Conservation (phyloP, 176 grass and related monocot species). For the barley (Hordeum vulgare) region MorexV3_pseudomolecules_assembly NC_058519.1:552403249-552403748, state of each 20-base stretch:
- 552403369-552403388: background rate
- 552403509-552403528: background rate
- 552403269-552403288: background rate
- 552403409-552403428: background rate
- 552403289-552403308: no score
- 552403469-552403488: background rate
- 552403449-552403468: background rate
- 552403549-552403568: background rate
- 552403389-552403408: background rate
- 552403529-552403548: background rate
- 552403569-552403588: conserved; percentile 54
- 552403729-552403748: background rate
- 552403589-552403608: background rate
- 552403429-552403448: background rate
- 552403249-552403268: background rate
- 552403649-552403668: conserved; percentile 57
- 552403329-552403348: background rate
- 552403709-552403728: conserved; percentile 5
- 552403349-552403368: background rate
- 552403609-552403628: conserved; percentile 55
- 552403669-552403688: conserved; percentile 70
- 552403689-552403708: conserved; percentile 8
- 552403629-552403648: conserved; percentile 59
- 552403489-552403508: background rate
- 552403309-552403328: background rate